A percentile compares a stretch with the other conserved stretches of the same genome.
Evolutionary conservation across 352 stramenopile species (phyloP).

Genomic region (Globisporangium barbulae): DNA sequence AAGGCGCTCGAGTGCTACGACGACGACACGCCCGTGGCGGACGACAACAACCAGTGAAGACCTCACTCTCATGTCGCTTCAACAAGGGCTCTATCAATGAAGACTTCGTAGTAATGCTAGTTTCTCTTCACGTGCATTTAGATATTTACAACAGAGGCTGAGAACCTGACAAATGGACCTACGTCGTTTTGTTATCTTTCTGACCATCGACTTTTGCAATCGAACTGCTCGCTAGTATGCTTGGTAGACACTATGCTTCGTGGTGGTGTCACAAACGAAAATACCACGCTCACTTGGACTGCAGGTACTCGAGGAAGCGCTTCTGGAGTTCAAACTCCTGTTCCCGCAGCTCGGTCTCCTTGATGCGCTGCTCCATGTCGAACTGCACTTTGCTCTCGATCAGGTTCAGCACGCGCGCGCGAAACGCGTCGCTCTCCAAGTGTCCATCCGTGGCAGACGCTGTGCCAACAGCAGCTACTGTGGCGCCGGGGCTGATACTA

Average conservation of each 20-base stretch:
- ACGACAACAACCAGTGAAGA: conserved; percentile 13
- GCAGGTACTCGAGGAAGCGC: conserved; percentile 78
- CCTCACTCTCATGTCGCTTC: not conserved
- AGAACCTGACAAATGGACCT: too few relatives aligned
- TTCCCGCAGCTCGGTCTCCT: conserved; percentile 72
- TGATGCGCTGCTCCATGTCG: conserved; percentile 75
- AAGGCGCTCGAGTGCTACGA: conserved; percentile 36
- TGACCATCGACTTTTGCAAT: too few relatives aligned
- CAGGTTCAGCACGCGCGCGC: conserved; percentile 56
- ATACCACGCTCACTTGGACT: conserved; percentile 46
- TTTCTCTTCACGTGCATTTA: too few relatives aligned
- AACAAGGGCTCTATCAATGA: too few relatives aligned
- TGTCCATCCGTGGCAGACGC: conserved; percentile 6
- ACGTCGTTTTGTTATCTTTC: too few relatives aligned
- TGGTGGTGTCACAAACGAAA: not conserved
- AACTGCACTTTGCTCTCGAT: conserved; percentile 84
- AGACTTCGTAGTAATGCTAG: too few relatives aligned
- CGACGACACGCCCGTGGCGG: not conserved
- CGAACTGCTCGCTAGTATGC: not conserved
- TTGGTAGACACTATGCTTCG: not conserved
- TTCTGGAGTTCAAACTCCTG: conserved; percentile 83
- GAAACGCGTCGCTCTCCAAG: conserved; percentile 49
- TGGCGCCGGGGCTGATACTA: not conserved
- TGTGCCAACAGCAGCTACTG: not conserved
- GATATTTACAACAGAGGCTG: too few relatives aligned